Base-by-base conservation (phyloP, 2,329 filamentous ascomycete species). In the Colletotrichum tropicicola region DNA sequence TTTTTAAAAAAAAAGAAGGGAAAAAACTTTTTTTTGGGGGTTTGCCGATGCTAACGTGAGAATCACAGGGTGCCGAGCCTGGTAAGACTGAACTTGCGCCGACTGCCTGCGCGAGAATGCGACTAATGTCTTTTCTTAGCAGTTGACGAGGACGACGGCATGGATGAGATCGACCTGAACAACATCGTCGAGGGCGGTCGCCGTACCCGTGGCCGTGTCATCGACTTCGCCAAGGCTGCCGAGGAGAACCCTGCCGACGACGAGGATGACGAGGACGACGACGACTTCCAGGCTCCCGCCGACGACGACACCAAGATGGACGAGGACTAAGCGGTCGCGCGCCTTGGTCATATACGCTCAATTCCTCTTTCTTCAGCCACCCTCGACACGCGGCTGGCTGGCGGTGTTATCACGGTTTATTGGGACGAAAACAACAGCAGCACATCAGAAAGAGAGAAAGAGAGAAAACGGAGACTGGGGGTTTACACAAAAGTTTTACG, bases 211-310 rank as follows among this genome's bases (percentile, higher is more conserved):
- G 94, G 94, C 75, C 92, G 93, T 79, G 87, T 90, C 74, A 98
- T 98, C 77, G 93, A 98, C 85, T 98, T 93, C 81, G 91, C 92
- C 73, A 94, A 97, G 83, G 94, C 94, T 19, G 93, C 93, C 25
- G 86, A 92, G 79, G 89, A 97, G 79, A 87, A 92, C 72, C 89
- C 87, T 48, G 87, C 85, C 68, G 90, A 92, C 7, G 92, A 94
- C 5, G 92, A 93, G 13, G 90, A 95, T 28, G 93, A 94, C 45
- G 92, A 96, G 0, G 92, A 92, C 47, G 90, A 92, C 65, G 91
- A 89, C 47, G 88, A 85, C 72, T 91, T 91, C 75, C 82, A 90
- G 74, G 88, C 87, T 53, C 77, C 85, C 39, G 85, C 85, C 37
- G 85, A 89, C 68, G 85, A 89, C 68, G 88, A 90, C 66, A 91